Percentiles rank a stretch among this genome's conserved stretches.
phyloP scores from a whole-genome alignment of 179 eudicot species.

The Corrigiola litoralis region DNA sequence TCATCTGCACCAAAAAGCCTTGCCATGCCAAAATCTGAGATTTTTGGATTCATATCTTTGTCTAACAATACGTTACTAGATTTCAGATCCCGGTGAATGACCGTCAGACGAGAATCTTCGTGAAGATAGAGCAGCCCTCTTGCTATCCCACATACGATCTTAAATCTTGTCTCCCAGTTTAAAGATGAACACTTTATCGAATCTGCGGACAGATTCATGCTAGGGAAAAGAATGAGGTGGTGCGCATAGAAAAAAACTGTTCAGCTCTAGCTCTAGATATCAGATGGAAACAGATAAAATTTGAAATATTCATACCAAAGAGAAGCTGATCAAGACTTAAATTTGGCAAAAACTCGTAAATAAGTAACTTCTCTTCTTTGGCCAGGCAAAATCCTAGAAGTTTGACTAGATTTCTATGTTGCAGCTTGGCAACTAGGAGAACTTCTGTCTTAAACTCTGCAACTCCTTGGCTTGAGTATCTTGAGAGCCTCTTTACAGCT shows the following conservation, averaged over 20 bases:
- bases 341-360: slow-evolving; percentile 32
- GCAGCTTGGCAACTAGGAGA: slow-evolving; percentile 35
- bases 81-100: slow-evolving; percentile 35
- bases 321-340: slow-evolving; percentile 30
- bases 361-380: slow-evolving; percentile 30
- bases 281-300: not conserved
- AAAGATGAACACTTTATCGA: slow-evolving; percentile 20
- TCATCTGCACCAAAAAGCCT: slow-evolving; percentile 32
- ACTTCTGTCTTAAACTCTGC: slow-evolving; percentile 37
- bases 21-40: slow-evolving; percentile 39
- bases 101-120: slow-evolving; percentile 35
- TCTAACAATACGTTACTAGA: slow-evolving; percentile 33
- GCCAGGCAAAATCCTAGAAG: slow-evolving; percentile 33
- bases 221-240: not conserved
- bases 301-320: slow-evolving; percentile 18
- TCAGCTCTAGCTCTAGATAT: no score
- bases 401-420: slow-evolving; percentile 34
- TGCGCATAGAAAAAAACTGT: not conserved
- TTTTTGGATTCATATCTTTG: slow-evolving; percentile 36
- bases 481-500: slow-evolving; percentile 41
- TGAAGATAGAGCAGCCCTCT: slow-evolving; percentile 37
- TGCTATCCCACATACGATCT: slow-evolving; percentile 28
- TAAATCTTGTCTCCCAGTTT: slow-evolving; percentile 29
- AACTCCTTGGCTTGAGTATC: slow-evolving; percentile 28
- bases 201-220: slow-evolving; percentile 3